These are phyloP conservation scores for Gymnopilus dilepis DNA, from an alignment of 768 basidiomycete species.

Conservation along the genomic window DNA sequence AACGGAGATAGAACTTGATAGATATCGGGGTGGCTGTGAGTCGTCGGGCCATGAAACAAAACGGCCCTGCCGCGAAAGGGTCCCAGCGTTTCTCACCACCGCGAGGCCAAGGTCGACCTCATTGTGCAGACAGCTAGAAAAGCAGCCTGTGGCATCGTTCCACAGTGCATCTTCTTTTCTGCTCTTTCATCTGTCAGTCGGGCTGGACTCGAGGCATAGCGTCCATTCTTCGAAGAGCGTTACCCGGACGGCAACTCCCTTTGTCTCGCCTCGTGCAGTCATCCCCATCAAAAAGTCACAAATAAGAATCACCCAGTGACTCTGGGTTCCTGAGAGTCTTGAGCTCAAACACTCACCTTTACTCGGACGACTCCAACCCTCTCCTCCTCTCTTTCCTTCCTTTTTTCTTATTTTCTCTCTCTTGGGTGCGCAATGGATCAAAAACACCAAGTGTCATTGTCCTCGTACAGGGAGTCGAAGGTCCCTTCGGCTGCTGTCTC, in stretches of 20 bases:
- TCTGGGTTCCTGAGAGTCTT: constrained; percentile 19
- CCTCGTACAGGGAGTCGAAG: constrained; percentile 14
- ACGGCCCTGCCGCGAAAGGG: constrained; percentile 6
- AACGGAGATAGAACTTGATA: constrained; percentile 12
- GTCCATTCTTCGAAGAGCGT: constrained; percentile 9
- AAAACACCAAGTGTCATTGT: constrained; percentile 20
- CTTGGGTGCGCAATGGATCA: constrained; percentile 17
- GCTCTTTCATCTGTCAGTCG: constrained; percentile 2
- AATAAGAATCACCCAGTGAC: constrained; percentile 22
- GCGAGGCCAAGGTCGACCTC: constrained; percentile 9
- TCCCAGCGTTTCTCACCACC: constrained; percentile 6
- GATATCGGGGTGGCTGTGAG: constrained; percentile 20
- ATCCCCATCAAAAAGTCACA: constrained; percentile 25
- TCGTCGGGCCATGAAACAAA: constrained; percentile 17
- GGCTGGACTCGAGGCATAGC: constrained; percentile 16
- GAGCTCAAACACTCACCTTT: constrained; percentile 9
- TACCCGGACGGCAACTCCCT: constrained; percentile 7
- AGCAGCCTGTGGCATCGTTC: neutral
- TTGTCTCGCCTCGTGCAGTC: constrained; percentile 25
- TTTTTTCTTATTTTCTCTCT: constrained; percentile 1
- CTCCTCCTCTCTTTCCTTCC: constrained; percentile 9
- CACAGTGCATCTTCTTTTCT: neutral
- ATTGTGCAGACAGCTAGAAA: neutral
- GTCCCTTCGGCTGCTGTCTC: constrained; percentile 10
- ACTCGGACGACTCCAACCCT: constrained; percentile 10